Percentiles rank a stretch among this genome's conserved stretches.
Conservation (phyloP, 257 asterid species). For the Penstemon eatonii region DNA sequence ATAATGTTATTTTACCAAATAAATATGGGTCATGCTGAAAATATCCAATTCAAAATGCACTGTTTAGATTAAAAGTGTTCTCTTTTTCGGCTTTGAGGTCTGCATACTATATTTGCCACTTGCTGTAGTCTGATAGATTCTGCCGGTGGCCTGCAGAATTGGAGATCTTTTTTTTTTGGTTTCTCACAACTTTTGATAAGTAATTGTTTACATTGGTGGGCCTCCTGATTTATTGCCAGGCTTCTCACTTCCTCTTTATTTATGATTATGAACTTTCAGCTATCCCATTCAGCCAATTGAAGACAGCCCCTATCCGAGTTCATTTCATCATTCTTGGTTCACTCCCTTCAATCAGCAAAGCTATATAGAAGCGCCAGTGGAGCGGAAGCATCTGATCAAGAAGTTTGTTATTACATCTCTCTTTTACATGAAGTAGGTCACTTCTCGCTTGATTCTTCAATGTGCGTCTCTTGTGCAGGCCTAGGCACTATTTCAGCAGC, state of each 20-base stretch:
- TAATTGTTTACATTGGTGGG: slow-evolving; percentile 19
- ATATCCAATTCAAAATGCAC: neutral
- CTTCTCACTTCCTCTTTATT: slow-evolving; percentile 19
- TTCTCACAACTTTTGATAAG: neutral
- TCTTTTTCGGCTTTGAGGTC: neutral
- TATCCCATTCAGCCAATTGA: slow-evolving; percentile 41
- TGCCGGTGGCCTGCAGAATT: neutral
- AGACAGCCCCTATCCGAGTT: slow-evolving; percentile 43
- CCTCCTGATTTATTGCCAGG: slow-evolving; percentile 13
- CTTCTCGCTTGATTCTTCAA: slow-evolving; percentile 23
- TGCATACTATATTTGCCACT: neutral
- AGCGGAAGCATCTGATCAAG: slow-evolving; percentile 66
- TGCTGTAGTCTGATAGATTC: slow-evolving; percentile 11
- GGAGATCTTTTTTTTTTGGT: neutral
- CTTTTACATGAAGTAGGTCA: neutral
- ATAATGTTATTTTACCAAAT: neutral
- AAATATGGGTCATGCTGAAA: neutral
- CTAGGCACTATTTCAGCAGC: slow-evolving; percentile 50
- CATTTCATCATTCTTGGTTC: slow-evolving; percentile 37
- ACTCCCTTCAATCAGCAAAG: slow-evolving; percentile 42
- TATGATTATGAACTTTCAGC: slow-evolving; percentile 30
- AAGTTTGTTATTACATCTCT: slow-evolving; percentile 47
- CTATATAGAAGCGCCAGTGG: slow-evolving; percentile 42
- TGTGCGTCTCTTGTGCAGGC: slow-evolving; percentile 55
- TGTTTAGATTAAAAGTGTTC: neutral